Conservation (phyloP, 768 basidiomycete species). For the Naganishia randhawae region DNA sequence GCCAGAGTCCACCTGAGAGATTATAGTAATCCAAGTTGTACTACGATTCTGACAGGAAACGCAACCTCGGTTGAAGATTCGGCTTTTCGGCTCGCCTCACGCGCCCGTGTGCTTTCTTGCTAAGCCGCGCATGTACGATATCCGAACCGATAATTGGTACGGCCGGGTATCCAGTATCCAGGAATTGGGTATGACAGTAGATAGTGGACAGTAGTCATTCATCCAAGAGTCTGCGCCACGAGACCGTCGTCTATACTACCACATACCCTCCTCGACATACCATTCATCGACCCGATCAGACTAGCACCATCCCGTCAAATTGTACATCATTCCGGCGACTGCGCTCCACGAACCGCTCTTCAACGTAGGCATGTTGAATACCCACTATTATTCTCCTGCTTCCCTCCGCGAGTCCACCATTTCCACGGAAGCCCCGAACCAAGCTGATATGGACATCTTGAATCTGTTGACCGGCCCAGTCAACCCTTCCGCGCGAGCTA, state of each 20-base stretch:
- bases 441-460: constrained; percentile 26
- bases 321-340: background rate
- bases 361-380: background rate
- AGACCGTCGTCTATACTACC: background rate
- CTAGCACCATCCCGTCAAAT: background rate
- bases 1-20: background rate
- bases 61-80: background rate
- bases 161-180: background rate
- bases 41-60: background rate
- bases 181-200: background rate
- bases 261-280: background rate
- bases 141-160: constrained; percentile 9
- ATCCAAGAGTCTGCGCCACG: too few species aligned
- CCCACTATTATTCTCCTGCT: background rate
- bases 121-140: constrained; percentile 17
- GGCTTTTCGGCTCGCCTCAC: background rate
- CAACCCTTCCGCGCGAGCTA: constrained; percentile 14
- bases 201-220: background rate
- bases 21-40: background rate
- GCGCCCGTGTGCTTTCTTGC: constrained; percentile 3
- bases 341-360: background rate
- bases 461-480: constrained; percentile 23
- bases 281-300: background rate
- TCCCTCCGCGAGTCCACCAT: background rate
- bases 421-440: background rate